Evolutionary conservation across 768 basidiomycete genomes (phyloP).

Genomic region (Boletus sp.): DNA sequence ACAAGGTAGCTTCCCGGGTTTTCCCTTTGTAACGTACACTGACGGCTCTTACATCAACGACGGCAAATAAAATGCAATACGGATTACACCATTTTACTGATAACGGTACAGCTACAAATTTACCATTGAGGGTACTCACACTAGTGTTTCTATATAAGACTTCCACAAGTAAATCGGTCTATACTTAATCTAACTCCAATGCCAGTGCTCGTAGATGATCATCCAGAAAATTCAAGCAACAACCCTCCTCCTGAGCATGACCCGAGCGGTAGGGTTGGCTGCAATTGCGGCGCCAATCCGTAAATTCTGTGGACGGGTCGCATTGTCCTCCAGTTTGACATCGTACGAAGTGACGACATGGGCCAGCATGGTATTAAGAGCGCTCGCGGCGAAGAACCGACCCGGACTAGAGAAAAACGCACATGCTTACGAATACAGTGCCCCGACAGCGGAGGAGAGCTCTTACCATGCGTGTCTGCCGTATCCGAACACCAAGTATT

Average conservation of each 20-base stretch:
- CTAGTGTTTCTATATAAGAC: too few relatives aligned
- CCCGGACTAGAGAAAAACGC: conserved; percentile 5
- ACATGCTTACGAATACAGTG: background rate
- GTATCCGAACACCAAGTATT: conserved; percentile 38
- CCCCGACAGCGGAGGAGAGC: background rate
- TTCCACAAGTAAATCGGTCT: background rate
- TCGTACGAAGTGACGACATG: conserved; percentile 15
- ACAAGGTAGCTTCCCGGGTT: too few relatives aligned
- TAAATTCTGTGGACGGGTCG: background rate
- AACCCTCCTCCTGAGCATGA: conserved; percentile 14
- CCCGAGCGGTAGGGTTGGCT: conserved; percentile 5
- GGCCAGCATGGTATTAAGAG: conserved; percentile 16
- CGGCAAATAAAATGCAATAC: too few relatives aligned
- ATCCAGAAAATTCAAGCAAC: background rate
- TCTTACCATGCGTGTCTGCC: conserved; percentile 16
- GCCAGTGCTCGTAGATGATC: background rate
- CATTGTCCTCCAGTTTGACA: conserved; percentile 7
- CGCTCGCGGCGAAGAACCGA: conserved; percentile 6
- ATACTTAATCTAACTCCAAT: background rate
- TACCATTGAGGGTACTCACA: too few relatives aligned
- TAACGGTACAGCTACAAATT: too few relatives aligned
- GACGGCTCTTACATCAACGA: too few relatives aligned
- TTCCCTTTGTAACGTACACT: too few relatives aligned
- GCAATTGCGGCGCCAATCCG: background rate
- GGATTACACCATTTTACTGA: too few relatives aligned